Evolutionary conservation across 2,329 filamentous ascomycete species (phyloP).

Genomic region (Claviceps monticola): DNA sequence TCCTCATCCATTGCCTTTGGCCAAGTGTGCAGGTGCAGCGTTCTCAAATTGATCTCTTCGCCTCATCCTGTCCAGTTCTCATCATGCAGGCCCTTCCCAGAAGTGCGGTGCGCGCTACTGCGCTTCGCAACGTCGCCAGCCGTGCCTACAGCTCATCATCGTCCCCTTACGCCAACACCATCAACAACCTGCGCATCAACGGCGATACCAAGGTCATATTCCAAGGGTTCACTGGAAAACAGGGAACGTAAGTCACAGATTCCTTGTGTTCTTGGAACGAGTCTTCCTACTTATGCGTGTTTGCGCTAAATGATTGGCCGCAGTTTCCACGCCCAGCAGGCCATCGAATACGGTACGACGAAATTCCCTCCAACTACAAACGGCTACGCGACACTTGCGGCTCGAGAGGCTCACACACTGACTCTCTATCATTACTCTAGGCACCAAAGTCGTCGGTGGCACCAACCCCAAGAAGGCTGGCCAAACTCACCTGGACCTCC

Average conservation of each 20-base stretch:
- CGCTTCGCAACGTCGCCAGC: slow-evolving; percentile 49
- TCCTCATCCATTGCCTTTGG: slow-evolving; percentile 11
- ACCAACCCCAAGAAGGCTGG: slow-evolving; percentile 99
- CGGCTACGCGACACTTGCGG: background rate
- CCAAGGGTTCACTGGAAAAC: slow-evolving; percentile 95
- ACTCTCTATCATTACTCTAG: slow-evolving; percentile 28
- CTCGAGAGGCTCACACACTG: slow-evolving; percentile 7
- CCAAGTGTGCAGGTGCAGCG: slow-evolving; percentile 10
- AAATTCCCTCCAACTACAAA: slow-evolving; percentile 8
- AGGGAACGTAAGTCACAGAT: slow-evolving; percentile 62
- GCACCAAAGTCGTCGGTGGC: slow-evolving; percentile 93
- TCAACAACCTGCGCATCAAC: slow-evolving; percentile 86
- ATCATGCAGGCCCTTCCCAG: slow-evolving; percentile 79
- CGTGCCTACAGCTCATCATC: slow-evolving; percentile 49
- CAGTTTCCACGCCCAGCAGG: slow-evolving; percentile 95
- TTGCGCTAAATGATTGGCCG: slow-evolving; percentile 6
- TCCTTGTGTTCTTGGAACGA: background rate
- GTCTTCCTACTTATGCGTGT: background rate
- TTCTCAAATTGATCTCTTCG: slow-evolving; percentile 2
- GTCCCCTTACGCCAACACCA: slow-evolving; percentile 57
- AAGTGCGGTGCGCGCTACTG: slow-evolving; percentile 51
- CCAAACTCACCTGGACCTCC: slow-evolving; percentile 72
- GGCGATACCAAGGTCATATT: slow-evolving; percentile 85
- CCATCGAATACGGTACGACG: slow-evolving; percentile 85
- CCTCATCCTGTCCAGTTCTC: slow-evolving; percentile 11